Evolutionary conservation across 2,329 filamentous ascomycete species (phyloP).

Genomic region (Podosphaera xanthii): DNA sequence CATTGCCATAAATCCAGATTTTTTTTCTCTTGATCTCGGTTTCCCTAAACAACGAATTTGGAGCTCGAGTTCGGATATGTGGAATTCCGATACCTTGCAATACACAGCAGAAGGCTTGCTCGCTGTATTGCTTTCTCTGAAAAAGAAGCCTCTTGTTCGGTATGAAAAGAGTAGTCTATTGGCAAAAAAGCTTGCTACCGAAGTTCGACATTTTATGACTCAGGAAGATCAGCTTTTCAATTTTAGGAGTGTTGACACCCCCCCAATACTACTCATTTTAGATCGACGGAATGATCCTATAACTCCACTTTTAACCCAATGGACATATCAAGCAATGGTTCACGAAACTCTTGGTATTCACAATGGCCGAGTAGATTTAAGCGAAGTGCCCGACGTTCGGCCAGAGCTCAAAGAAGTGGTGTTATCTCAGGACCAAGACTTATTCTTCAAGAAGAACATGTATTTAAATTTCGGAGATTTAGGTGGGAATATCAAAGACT

Average conservation of each 20-base stretch:
- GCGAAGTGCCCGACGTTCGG: constrained; percentile 59
- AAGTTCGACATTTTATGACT: constrained; percentile 77
- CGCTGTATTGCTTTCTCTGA: constrained; percentile 65
- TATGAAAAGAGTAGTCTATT: constrained; percentile 80
- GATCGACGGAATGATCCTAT: constrained; percentile 88
- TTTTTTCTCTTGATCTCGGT: constrained; percentile 59
- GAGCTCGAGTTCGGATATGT: constrained; percentile 60
- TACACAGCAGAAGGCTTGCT: constrained; percentile 71
- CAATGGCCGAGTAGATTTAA: constrained; percentile 82
- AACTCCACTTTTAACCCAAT: constrained; percentile 83
- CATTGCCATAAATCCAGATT: constrained; percentile 79
- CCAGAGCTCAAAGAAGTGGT: constrained; percentile 87
- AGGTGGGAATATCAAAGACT: constrained; percentile 90
- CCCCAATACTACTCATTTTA: constrained; percentile 72
- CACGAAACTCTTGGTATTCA: constrained; percentile 85
- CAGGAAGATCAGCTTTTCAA: constrained; percentile 95
- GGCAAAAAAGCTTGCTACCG: constrained; percentile 79
- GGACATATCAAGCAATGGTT: constrained; percentile 99
- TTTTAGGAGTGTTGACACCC: constrained; percentile 83
- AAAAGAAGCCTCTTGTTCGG: constrained; percentile 88
- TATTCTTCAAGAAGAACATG: constrained; percentile 99
- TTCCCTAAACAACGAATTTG: constrained; percentile 58
- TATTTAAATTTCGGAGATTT: constrained; percentile 93
- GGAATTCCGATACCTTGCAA: constrained; percentile 76
- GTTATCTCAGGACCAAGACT: constrained; percentile 86